Conservation (phyloP, 768 basidiomycete genomes). For the Agaricus sinodeliciosus region DNA sequence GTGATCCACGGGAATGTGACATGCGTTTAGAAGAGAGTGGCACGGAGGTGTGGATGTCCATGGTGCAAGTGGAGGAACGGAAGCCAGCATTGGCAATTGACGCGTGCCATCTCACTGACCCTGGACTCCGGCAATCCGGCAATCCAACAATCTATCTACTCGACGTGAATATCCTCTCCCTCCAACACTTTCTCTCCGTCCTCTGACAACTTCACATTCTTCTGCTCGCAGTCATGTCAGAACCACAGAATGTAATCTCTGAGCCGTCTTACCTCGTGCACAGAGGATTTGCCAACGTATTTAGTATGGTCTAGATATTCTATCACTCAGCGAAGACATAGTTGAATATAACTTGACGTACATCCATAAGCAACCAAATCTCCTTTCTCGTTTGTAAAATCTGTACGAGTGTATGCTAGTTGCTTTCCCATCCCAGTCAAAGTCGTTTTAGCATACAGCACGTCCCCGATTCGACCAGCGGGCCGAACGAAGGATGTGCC, state of each 20-base stretch:
- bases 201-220: constrained; percentile 71
- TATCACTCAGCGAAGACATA: background rate
- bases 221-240: constrained; percentile 28
- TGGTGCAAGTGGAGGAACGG: constrained; percentile 11
- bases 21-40: constrained; percentile 18
- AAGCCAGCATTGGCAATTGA: background rate
- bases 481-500: constrained; percentile 74
- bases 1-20: background rate
- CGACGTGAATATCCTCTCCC: constrained; percentile 41
- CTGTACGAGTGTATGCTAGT: constrained; percentile 75
- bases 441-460: constrained; percentile 54
- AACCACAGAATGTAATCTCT: background rate
- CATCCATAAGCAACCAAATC: constrained; percentile 79
- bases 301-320: constrained; percentile 68
- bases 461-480: constrained; percentile 65
- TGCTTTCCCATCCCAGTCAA: constrained; percentile 73
- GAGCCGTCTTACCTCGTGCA: constrained; percentile 29
- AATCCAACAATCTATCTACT: constrained; percentile 16
- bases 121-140: constrained; percentile 3
- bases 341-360: constrained; percentile 28
- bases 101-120: background rate
- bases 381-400: constrained; percentile 60
- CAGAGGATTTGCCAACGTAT: constrained; percentile 67
- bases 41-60: constrained; percentile 36
- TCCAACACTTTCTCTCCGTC: constrained; percentile 71